Evolutionary conservation across 2,329 filamentous ascomycete species (phyloP).

Genomic region (Cordyceps cicadae): DNA sequence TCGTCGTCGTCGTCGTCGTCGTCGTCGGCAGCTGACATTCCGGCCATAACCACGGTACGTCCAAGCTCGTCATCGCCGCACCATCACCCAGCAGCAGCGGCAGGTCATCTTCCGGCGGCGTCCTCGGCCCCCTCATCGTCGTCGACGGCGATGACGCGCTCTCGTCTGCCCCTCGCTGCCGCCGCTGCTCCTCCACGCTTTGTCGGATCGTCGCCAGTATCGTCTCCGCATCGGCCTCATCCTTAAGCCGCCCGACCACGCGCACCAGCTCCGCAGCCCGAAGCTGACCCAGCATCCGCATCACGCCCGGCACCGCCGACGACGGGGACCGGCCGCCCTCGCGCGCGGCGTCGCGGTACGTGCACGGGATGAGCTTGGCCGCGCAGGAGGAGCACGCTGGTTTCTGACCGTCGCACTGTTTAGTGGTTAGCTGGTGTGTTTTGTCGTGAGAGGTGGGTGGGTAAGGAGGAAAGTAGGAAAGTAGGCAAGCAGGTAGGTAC

Average conservation of each 20-base stretch:
- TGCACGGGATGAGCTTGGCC: neutral
- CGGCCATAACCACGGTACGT: neutral
- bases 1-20: neutral
- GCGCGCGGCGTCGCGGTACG: neutral
- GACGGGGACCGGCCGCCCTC: neutral
- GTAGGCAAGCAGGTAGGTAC: too few species aligned
- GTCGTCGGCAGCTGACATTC: neutral
- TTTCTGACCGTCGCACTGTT: neutral
- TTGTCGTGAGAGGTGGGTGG: neutral
- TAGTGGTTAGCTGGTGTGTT: too few species aligned
- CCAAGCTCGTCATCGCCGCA: neutral
- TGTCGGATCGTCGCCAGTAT: neutral
- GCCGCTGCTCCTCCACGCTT: neutral
- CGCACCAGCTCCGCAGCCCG: neutral
- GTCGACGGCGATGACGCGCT: neutral
- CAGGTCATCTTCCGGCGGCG: too few species aligned
- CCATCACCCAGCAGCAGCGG: too few species aligned
- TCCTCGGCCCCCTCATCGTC: neutral
- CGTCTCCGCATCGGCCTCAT: neutral
- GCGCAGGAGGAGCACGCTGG: neutral
- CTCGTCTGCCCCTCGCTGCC: too few species aligned
- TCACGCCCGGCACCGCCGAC: neutral
- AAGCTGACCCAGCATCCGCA: neutral
- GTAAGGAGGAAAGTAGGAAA: too few species aligned
- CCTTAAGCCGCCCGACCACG: neutral